phyloP scores from a whole-genome alignment of 1,139 yeast species.

The Suzukiozyma palmioleophila region DNA sequence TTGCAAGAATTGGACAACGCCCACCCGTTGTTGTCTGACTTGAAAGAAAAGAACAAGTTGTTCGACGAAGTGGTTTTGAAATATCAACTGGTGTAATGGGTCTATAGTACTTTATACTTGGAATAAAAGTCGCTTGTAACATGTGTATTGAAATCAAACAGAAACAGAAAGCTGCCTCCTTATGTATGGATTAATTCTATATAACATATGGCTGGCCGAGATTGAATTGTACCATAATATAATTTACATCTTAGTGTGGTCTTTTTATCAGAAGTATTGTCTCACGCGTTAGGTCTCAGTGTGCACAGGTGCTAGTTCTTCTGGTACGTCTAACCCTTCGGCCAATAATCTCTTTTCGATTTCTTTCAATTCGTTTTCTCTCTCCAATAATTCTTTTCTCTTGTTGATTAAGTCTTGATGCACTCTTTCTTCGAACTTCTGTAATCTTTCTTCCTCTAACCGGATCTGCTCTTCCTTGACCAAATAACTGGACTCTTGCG shows the following conservation, averaged over 20 bases:
- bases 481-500: constrained; percentile 44
- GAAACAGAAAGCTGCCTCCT: too few relatives aligned
- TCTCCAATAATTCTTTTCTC: constrained; percentile 76
- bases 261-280: too few relatives aligned
- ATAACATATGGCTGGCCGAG: too few relatives aligned
- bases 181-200: too few relatives aligned
- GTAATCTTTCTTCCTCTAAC: constrained; percentile 73
- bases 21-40: constrained; percentile 50
- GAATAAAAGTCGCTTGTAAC: too few relatives aligned
- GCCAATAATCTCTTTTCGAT: constrained; percentile 71
- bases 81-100: constrained; percentile 23
- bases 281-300: too few relatives aligned
- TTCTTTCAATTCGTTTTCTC: constrained; percentile 84
- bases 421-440: constrained; percentile 79
- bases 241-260: too few relatives aligned
- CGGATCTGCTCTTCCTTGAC: constrained; percentile 79
- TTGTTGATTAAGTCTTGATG: constrained; percentile 84
- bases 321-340: constrained; percentile 46
- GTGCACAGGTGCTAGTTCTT: constrained; percentile 36
- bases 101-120: background rate
- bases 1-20: constrained; percentile 40
- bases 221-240: too few relatives aligned
- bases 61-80: constrained; percentile 58
- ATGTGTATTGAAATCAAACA: too few relatives aligned
- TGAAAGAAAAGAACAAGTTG: constrained; percentile 45